These are phyloP conservation scores for Plasmodium malariae DNA, from an alignment of 169 alveolate genomes.

Conservation along the genomic window DNA sequence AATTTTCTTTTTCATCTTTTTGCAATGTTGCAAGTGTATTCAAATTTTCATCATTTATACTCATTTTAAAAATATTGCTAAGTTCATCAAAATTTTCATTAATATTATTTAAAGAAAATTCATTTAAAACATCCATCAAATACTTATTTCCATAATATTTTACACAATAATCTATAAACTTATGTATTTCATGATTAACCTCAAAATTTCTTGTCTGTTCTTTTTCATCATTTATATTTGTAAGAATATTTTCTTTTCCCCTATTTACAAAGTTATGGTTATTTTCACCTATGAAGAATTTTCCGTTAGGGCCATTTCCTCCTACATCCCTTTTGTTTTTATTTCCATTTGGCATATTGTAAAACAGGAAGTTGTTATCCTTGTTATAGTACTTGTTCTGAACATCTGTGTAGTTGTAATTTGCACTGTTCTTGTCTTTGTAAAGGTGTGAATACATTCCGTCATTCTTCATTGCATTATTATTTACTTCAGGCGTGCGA, in stretches of 20 bases:
- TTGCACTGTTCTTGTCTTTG: background rate
- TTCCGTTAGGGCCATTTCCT: background rate
- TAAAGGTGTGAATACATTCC: too few species aligned
- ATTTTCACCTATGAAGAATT: background rate
- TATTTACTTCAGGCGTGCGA: too few species aligned
- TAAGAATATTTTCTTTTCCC: background rate
- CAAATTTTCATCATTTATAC: conserved; percentile 41
- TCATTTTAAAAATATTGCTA: conserved; percentile 53
- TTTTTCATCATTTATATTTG: background rate
- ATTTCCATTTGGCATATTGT: background rate
- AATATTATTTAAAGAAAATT: conserved; percentile 27
- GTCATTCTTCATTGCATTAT: too few species aligned
- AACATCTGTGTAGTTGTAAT: background rate
- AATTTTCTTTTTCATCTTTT: conserved; percentile 7
- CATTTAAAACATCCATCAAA: conserved; percentile 31
- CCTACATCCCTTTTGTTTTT: background rate
- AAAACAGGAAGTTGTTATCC: background rate
- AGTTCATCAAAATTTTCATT: conserved; percentile 44
- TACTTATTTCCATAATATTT: conserved; percentile 64
- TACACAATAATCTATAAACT: conserved; percentile 74
- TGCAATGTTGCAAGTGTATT: conserved; percentile 25
- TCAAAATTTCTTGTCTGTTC: conserved; percentile 27
- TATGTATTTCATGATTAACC: conserved; percentile 64
- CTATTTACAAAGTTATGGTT: background rate
- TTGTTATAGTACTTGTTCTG: background rate